These are phyloP conservation scores for Sugiyamaella boreocaroliniensis DNA, from an alignment of 805 yeast species.

Conservation along the genomic window DNA sequence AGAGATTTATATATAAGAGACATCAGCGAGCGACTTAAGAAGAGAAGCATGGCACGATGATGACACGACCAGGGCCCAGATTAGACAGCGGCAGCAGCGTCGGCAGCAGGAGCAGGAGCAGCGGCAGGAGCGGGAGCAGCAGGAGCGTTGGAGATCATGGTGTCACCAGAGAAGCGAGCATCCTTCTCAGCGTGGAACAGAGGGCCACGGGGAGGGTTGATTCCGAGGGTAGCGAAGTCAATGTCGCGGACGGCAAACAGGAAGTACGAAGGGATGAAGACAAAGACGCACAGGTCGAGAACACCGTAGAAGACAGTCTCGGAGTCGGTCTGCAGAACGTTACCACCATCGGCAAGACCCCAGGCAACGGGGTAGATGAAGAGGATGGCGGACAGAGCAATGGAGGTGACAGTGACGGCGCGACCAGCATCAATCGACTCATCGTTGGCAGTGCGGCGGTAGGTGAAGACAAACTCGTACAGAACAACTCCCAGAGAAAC, in stretches of 20 bases:
- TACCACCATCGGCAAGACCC: slow-evolving; percentile 60
- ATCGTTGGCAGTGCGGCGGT: slow-evolving; percentile 13
- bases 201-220: slow-evolving; percentile 15
- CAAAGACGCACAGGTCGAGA: slow-evolving; percentile 44
- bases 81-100: slow-evolving; percentile 7
- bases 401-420: slow-evolving; percentile 11
- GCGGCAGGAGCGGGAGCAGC: slow-evolving; percentile 9
- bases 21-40: neutral
- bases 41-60: neutral
- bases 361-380: slow-evolving; percentile 45
- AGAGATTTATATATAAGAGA: neutral
- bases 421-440: slow-evolving; percentile 2
- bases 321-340: slow-evolving; percentile 50
- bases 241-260: slow-evolving; percentile 17
- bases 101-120: slow-evolving; percentile 9
- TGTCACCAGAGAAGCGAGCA: slow-evolving; percentile 14
- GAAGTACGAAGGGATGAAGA: slow-evolving; percentile 18
- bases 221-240: slow-evolving; percentile 22
- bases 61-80: neutral
- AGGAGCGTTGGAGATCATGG: slow-evolving; percentile 11
- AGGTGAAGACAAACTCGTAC: slow-evolving; percentile 20
- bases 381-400: slow-evolving; percentile 36
- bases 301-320: slow-evolving; percentile 56
- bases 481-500: slow-evolving; percentile 34
- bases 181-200: slow-evolving; percentile 20